Percentiles rank a stretch among this genome's conserved stretches.
phyloP scores from a whole-genome alignment of 768 basidiomycete species.

The Erythrobasidium yunnanense region DNA sequence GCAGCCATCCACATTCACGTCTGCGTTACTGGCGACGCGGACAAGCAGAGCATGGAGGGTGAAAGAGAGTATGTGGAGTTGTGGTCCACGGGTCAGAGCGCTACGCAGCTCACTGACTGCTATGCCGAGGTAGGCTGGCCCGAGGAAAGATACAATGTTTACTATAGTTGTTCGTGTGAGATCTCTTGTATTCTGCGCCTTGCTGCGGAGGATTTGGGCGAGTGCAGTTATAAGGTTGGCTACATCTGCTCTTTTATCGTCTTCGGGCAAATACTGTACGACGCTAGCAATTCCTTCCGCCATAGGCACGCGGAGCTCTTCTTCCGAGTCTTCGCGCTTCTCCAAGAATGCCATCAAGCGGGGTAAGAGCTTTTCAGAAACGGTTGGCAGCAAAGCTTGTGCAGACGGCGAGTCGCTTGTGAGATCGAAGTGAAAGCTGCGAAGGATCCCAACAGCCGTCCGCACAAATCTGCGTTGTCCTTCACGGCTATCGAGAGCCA shows the following conservation, averaged over 20 bases:
- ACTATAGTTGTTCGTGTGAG: slow-evolving; percentile 69
- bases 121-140: slow-evolving; percentile 60
- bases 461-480: slow-evolving; percentile 67
- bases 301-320: slow-evolving; percentile 74
- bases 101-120: slow-evolving; percentile 69
- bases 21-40: slow-evolving; percentile 48
- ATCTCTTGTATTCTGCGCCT: slow-evolving; percentile 83
- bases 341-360: slow-evolving; percentile 68
- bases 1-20: slow-evolving; percentile 57
- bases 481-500: slow-evolving; percentile 43
- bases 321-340: slow-evolving; percentile 70
- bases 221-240: slow-evolving; percentile 68
- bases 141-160: slow-evolving; percentile 63
- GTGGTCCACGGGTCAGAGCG: slow-evolving; percentile 79
- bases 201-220: slow-evolving; percentile 81
- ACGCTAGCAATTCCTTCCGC: slow-evolving; percentile 76
- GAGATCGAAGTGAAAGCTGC: slow-evolving; percentile 85
- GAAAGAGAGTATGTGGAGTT: slow-evolving; percentile 81
- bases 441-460: slow-evolving; percentile 67
- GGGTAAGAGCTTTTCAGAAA: slow-evolving; percentile 66
- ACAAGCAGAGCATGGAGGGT: slow-evolving; percentile 68
- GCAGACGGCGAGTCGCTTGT: slow-evolving; percentile 43
- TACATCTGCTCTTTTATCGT: slow-evolving; percentile 57
- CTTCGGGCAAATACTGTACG: slow-evolving; percentile 63
- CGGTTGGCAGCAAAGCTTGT: slow-evolving; percentile 39